Base-by-base conservation (phyloP, 495 filamentous ascomycete genomes). In the Penicillium fimorum region DNA sequence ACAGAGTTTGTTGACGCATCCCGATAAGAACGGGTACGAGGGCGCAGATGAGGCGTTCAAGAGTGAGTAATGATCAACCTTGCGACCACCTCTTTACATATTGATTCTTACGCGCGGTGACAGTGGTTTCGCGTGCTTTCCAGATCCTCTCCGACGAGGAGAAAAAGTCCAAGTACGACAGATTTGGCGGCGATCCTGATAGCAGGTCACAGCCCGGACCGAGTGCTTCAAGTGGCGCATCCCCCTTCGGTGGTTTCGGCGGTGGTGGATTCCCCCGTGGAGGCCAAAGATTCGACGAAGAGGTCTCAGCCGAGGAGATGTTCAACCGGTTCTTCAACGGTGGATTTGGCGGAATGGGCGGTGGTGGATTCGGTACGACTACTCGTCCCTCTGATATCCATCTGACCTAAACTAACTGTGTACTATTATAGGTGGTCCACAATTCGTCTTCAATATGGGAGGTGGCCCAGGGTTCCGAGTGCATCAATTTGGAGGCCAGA, bases 21-120 rank as follows among this genome's bases (percentile, higher is more conserved):
- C 94, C 53, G 94, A 98, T 77, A 98, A 98, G 79, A 98, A 97
- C 77, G 92, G 91, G n/a, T 92, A 96, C 72, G 89, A 93, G 29
- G 87, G 92, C 33, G 92, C 94, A 52, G 94, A 96, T 72, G 94
- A 98, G 75, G 94, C 94, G 22, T 98, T 98, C 73, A 97, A 97
- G 75, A 74, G 86, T 89, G 68, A 75, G 85, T 79, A 38, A 38
- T 20, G 30, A 46, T 11, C 33, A 30, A 20, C 15, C 32, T 20
- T 13, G 30, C 3, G 20, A 27, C 29, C 37, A 27, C n/a, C 10
- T 18, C 0, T 42, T 30, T 15, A 11, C 0, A 22, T 20, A 15
- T 32, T 33, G 38, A 52, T 37, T 20, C 53, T 66, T 44, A 66
- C 41, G 27, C 27, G 15, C 12, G 13, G 15, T 44, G 18, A 22